Conservation (phyloP, 2,329 filamentous ascomycete genomes). For the Dactylella cylindrospora region DNA sequence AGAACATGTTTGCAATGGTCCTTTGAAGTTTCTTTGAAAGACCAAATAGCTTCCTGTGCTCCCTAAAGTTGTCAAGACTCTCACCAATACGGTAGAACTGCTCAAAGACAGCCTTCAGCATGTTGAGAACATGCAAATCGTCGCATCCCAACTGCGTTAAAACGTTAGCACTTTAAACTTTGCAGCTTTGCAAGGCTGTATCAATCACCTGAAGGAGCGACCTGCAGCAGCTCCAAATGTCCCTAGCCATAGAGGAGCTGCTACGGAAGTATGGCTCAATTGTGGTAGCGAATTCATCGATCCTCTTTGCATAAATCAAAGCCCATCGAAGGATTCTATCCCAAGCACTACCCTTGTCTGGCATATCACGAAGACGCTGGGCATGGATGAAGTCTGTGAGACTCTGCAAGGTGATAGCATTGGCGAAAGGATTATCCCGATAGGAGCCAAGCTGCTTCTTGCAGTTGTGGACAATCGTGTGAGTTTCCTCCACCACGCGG, state of each 20-base stretch:
- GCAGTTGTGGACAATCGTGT: conserved; percentile 11
- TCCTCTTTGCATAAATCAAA: conserved; percentile 8
- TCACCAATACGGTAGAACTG: conserved; percentile 26
- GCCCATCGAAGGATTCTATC: conserved; percentile 26
- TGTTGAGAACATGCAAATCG: conserved; percentile 7
- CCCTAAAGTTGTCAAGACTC: conserved; percentile 18
- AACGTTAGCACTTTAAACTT: no score
- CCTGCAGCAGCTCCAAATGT: conserved; percentile 24
- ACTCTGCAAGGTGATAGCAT: conserved; percentile 6
- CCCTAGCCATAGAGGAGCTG: conserved; percentile 7
- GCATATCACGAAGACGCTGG: conserved; percentile 28
- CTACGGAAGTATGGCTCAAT: conserved; percentile 16
- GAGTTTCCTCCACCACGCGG: conserved; percentile 10
- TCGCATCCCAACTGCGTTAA: conserved; percentile 14
- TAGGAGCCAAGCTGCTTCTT: conserved; percentile 19
- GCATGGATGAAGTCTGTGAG: conserved; percentile 22
- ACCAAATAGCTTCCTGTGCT: conserved; percentile 17
- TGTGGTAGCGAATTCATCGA: conserved; percentile 15
- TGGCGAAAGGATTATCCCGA: conserved; percentile 10
- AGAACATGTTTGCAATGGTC: conserved; percentile 15
- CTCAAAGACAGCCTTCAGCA: conserved; percentile 20
- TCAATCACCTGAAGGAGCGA: conserved; percentile 28
- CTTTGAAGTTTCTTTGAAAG: conserved; percentile 14
- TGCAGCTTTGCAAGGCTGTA: no score
- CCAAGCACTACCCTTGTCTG: conserved; percentile 23